Evolutionary conservation across 2,329 filamentous ascomycete species (phyloP).

Genomic region (Microcyclospora pomicola): DNA sequence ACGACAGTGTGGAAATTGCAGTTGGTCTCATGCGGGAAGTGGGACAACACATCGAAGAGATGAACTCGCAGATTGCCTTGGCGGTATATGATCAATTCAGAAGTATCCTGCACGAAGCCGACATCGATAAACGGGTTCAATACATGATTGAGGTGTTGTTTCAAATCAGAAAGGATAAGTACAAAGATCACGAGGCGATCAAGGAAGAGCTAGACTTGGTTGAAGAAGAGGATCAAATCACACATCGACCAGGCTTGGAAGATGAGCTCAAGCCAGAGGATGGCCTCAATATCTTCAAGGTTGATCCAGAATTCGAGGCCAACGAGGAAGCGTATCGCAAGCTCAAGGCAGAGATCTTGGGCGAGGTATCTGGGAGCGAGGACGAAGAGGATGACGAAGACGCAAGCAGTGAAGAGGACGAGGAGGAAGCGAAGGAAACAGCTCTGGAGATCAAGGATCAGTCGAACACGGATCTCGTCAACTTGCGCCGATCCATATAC

Average conservation of each 20-base stretch:
- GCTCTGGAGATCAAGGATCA: conserved; percentile 95
- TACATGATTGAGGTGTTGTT: conserved; percentile 99
- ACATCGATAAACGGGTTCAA: conserved; percentile 95
- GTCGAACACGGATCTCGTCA: conserved; percentile 89
- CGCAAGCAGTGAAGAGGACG: conserved; percentile 41
- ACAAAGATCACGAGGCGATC: conserved; percentile 84
- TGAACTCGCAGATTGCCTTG: conserved; percentile 76
- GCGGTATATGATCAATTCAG: conserved; percentile 93
- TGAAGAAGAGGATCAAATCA: conserved; percentile 96
- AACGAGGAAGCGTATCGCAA: conserved; percentile 83
- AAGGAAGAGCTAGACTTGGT: conserved; percentile 90
- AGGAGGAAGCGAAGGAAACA: conserved; percentile 50
- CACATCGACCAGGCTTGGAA: conserved; percentile 69
- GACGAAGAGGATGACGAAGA: conserved; percentile 62
- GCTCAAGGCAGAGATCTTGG: conserved; percentile 84
- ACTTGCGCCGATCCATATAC: conserved; percentile 86
- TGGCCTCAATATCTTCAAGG: conserved; percentile 88
- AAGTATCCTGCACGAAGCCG: conserved; percentile 87
- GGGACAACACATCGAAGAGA: conserved; percentile 86
- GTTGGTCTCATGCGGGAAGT: conserved; percentile 88
- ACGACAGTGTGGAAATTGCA: conserved; percentile 95
- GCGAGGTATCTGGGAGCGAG: conserved; percentile 65
- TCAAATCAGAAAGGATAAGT: conserved; percentile 88
- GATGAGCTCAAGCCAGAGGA: conserved; percentile 78
- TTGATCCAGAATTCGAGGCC: conserved; percentile 75